Percentiles rank a stretch among this genome's conserved stretches.
Evolutionary conservation across 345 rosid species (phyloP).

Genomic region (Angophora floribunda): DNA sequence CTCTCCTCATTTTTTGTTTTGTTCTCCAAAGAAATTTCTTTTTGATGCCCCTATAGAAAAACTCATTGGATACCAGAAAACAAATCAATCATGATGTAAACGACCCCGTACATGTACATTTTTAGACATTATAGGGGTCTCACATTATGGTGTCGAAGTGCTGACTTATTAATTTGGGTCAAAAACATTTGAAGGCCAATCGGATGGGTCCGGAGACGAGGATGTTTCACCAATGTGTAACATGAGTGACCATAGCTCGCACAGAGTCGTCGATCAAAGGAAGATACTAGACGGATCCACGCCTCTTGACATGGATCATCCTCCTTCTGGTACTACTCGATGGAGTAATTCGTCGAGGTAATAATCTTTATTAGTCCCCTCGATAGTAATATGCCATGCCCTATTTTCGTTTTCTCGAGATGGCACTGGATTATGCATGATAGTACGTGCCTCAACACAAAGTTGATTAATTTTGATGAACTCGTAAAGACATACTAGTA

Average conservation of each 20-base stretch:
- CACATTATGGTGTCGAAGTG: background rate
- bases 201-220: slow-evolving; percentile 83
- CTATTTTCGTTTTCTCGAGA: background rate
- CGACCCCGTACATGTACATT: background rate
- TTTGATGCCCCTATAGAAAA: background rate
- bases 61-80: background rate
- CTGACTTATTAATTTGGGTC: background rate
- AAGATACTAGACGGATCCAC: slow-evolving; percentile 29
- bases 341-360: slow-evolving; percentile 88
- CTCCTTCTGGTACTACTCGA: slow-evolving; percentile 28
- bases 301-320: slow-evolving; percentile 41
- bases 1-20: background rate
- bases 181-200: slow-evolving; percentile 15
- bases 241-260: slow-evolving; percentile 12
- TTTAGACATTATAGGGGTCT: background rate
- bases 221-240: slow-evolving; percentile 39
- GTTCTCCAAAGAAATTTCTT: background rate
- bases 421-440: background rate
- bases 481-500: background rate
- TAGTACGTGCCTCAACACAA: background rate
- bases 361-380: background rate
- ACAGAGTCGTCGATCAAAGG: slow-evolving; percentile 29
- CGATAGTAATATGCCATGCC: background rate
- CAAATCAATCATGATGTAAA: background rate
- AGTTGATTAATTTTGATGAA: background rate